A percentile compares a stretch with the other conserved stretches of the same genome.
Evolutionary conservation across 163 green algal genomes (phyloP).

Genomic region (Scenedesmus sp.): DNA sequence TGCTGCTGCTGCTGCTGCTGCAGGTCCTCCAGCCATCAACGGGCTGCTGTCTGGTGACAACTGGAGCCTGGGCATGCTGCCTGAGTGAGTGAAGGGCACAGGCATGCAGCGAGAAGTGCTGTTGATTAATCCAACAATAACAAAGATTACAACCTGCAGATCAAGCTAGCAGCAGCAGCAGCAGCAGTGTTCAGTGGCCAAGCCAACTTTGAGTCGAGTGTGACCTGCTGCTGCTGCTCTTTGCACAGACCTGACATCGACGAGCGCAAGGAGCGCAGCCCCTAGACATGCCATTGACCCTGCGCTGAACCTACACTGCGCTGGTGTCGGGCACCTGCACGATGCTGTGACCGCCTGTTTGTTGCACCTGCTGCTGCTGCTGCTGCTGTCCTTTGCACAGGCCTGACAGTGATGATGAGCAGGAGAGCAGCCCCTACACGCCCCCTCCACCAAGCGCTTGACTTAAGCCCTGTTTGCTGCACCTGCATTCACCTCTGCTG

Average conservation of each 20-base stretch:
- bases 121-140: too few species aligned
- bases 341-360: too few species aligned
- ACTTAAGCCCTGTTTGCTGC: neutral
- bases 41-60: conserved; percentile 8
- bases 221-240: too few species aligned
- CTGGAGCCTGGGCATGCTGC: conserved; percentile 47
- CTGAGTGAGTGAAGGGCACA: neutral
- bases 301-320: neutral
- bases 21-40: conserved; percentile 25
- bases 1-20: neutral
- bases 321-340: neutral
- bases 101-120: neutral
- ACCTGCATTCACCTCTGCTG: too few species aligned
- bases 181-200: neutral
- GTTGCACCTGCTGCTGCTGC: too few species aligned
- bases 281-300: too few species aligned
- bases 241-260: too few species aligned
- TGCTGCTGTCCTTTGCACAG: neutral
- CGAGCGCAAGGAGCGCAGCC: too few species aligned
- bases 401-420: too few species aligned
- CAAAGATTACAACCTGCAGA: neutral
- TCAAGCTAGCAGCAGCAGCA: neutral
- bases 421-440: too few species aligned
- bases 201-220: too few species aligned
- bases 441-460: neutral